Evolutionary conservation across 805 yeast genomes (phyloP), one percentile per base, ranked within the genome.

Genomic region (Komagataella populi): DNA sequence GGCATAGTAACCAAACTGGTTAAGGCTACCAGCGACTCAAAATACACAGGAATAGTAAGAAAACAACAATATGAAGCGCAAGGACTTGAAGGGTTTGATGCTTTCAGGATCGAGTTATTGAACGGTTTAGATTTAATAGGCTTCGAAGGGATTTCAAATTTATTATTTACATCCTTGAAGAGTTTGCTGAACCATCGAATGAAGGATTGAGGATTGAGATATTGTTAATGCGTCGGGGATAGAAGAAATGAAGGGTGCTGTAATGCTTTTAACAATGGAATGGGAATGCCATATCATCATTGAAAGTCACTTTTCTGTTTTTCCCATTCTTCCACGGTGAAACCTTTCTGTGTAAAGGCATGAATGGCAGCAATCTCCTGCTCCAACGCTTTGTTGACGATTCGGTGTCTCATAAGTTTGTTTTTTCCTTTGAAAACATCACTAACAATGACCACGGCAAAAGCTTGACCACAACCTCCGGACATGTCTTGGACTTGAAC

Each of bases 381-480:
- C 59, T 83, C 83, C 55, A 93, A 72, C 1, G 85, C 81, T 36
- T 64, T 70, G 65, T 93, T 93, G 48, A 95, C 96, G 57, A 89
- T 60, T 57, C 98, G 73, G 59, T 91, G 96, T 61, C 99, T 77
- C 71, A 81, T 78, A 49, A 93, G 71, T 63, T 85, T 86, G 68
- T 87, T 88, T 68, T 88, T 87, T 22, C 93, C 93, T 54, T 73
- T 65, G 65, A 95, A 93, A 20, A 71, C 61, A 47, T 79, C 74
- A 67, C 72, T 70, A 7, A 93, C 96, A 23, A 95, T 90, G 6
- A 87, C 77, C 39, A 89, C 96, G 44, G 95, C 96, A 66, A 90
- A 91, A 2, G 98, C 96, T 65, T 91, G 96, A 4, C 99, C 99
- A 68, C 99, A 93, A 1, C 99, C 99, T 14, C 95, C 95, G 8